Evolutionary conservation across 1,139 yeast species (phyloP).

Genomic region (Ogataea hybrid): DNA sequence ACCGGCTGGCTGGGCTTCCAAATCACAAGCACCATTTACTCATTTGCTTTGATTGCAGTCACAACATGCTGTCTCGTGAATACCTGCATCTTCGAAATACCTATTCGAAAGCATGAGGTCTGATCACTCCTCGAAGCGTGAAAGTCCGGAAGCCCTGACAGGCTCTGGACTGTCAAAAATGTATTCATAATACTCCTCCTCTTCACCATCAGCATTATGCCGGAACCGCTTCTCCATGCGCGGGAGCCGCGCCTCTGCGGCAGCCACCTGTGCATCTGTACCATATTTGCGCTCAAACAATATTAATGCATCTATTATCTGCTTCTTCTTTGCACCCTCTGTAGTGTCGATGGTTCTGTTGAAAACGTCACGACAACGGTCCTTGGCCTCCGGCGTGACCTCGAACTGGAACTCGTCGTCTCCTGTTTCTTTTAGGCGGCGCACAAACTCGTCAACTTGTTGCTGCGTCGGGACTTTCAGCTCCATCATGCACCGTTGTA

Average conservation of each 20-base stretch:
- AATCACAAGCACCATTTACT: slow-evolving; percentile 62
- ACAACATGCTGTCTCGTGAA: slow-evolving; percentile 39
- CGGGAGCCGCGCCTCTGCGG: slow-evolving; percentile 54
- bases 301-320: slow-evolving; percentile 61
- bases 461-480: slow-evolving; percentile 57
- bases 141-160: slow-evolving; percentile 17
- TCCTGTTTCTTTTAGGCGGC: slow-evolving; percentile 35
- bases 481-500: slow-evolving; percentile 70
- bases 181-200: slow-evolving; percentile 61
- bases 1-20: slow-evolving; percentile 51
- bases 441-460: slow-evolving; percentile 42
- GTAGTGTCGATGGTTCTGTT: slow-evolving; percentile 44
- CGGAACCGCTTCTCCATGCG: slow-evolving; percentile 48
- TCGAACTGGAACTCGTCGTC: slow-evolving; percentile 41
- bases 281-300: slow-evolving; percentile 72
- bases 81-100: slow-evolving; percentile 33
- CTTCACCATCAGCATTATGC: slow-evolving; percentile 42
- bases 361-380: slow-evolving; percentile 55
- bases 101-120: slow-evolving; percentile 16
- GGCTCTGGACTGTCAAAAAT: slow-evolving; percentile 50
- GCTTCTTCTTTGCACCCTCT: slow-evolving; percentile 44
- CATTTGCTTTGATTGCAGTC: slow-evolving; percentile 40
- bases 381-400: slow-evolving; percentile 50
- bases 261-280: slow-evolving; percentile 34
- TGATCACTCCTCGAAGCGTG: slow-evolving; percentile 7